Base-by-base conservation (phyloP, 352 stramenopile genomes). In the Phytophthora vignae region DNA sequence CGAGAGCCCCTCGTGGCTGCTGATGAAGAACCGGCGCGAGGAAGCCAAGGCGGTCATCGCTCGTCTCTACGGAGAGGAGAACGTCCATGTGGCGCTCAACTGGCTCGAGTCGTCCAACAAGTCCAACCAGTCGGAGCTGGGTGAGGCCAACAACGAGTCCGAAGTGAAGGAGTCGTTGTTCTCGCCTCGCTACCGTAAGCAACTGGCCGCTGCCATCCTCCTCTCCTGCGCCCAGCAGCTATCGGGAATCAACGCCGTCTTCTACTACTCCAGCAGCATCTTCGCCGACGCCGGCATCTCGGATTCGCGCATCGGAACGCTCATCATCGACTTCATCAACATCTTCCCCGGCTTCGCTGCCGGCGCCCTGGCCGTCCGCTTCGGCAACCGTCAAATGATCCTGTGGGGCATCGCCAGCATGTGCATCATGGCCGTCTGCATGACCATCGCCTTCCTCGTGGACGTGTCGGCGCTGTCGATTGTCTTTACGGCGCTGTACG, bases 361-460 rank as follows among this genome's bases (percentile, higher is more conserved):
- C 1, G 81, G 81, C 14, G 55, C 70, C n/a, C 56, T 92, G 12
- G 76, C 70, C 6, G 67, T 64, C 15, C 72, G 66, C 40, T 91
- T 84, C 31, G 75, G 75, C 38, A 89, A 88, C 63, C 83, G 83
- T 40, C 74, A 54, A 29, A 85, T 90, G 77, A 64, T 90, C 2
- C 63, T 90, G 14, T 52, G 33, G 12, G 81, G 81, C 8, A 68
- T 83, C 31, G 46, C 64, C 0, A 63, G 67, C 12, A 92, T 91
- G 81, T 65, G 82, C 10, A 38, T 88, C 25, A 78, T 72, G 29
- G 74, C 83, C 3, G 49, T 85, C 6, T 74, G 80, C 46, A 81
- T 92, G 61, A 88, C 79, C 1, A 57, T 91, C n/a, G 71, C 81
- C 60, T 66, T 90, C 38, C 76, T 67, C 7, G 55, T 71, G 46